Conservation (phyloP, 1,284 basidiomycete species). For the Clitocybe nebularis region DNA sequence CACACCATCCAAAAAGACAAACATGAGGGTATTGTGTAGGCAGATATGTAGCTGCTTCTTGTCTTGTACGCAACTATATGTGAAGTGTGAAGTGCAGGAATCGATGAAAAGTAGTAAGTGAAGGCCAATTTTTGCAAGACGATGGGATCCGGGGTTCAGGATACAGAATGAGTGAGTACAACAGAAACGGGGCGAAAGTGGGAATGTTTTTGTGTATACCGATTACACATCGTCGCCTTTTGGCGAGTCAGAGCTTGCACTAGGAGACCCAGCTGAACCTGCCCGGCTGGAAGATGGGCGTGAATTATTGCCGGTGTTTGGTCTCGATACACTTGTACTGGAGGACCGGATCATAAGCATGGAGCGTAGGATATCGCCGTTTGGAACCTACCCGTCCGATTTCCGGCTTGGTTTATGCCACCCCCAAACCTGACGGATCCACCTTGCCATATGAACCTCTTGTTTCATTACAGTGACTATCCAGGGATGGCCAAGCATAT, state of each 20-base stretch:
- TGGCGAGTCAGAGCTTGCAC: slow-evolving; percentile 13
- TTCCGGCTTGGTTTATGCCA: slow-evolving; percentile 56
- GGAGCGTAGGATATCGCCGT: slow-evolving; percentile 1
- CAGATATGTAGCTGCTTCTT: slow-evolving; percentile 9
- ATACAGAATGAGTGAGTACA: slow-evolving; percentile 11
- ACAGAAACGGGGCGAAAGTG: background rate
- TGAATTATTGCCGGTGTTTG: slow-evolving; percentile 24
- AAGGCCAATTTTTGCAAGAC: slow-evolving; percentile 5
- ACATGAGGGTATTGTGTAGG: slow-evolving; percentile 12
- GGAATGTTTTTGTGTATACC: slow-evolving; percentile 2
- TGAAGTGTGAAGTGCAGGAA: slow-evolving; percentile 3
- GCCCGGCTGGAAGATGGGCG: slow-evolving; percentile 20
- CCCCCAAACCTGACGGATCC: slow-evolving; percentile 88
- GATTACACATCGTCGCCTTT: slow-evolving; percentile 8
- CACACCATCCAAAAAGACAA: slow-evolving; percentile 15
- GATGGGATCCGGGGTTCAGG: slow-evolving; percentile 8
- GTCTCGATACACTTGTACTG: slow-evolving; percentile 25
- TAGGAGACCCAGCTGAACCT: slow-evolving; percentile 13
- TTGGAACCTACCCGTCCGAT: slow-evolving; percentile 37
- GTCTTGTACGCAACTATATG: slow-evolving; percentile 2
- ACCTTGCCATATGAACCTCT: slow-evolving; percentile 85
- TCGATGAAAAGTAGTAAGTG: slow-evolving; percentile 3
- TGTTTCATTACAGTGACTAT: slow-evolving; percentile 75
- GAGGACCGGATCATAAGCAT: slow-evolving; percentile 4
- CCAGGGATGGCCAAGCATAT: slow-evolving; percentile 88